A percentile compares a stretch with the other conserved stretches of the same genome.
phyloP scores from a whole-genome alignment of 768 basidiomycete species.

The Lentinula sp. region DNA sequence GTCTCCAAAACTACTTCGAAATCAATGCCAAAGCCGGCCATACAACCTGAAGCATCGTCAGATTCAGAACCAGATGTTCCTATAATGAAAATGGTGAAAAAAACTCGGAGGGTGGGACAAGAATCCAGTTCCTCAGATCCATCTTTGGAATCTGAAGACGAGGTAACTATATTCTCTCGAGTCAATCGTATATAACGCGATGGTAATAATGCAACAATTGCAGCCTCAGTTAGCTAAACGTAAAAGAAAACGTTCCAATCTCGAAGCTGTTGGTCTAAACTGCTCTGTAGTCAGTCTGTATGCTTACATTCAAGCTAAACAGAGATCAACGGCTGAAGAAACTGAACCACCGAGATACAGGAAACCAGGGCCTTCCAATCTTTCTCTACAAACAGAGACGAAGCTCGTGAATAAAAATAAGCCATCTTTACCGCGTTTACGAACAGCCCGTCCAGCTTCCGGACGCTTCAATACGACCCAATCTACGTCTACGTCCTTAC shows the following conservation, averaged over 20 bases:
- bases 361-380: neutral
- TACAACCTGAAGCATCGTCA: too few relatives aligned
- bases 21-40: too few relatives aligned
- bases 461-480: neutral
- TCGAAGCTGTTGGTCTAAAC: neutral
- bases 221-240: neutral
- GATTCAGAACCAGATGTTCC: neutral
- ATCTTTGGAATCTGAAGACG: neutral
- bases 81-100: neutral
- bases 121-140: neutral
- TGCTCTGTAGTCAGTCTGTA: too few relatives aligned
- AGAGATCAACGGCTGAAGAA: neutral
- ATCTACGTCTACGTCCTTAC: neutral
- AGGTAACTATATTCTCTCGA: neutral
- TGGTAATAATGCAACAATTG: neutral
- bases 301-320: too few relatives aligned
- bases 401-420: too few relatives aligned
- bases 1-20: too few relatives aligned
- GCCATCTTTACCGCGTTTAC: neutral
- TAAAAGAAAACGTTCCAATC: neutral
- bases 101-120: neutral
- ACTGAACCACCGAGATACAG: neutral
- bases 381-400: neutral
- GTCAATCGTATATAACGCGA: neutral
- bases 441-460: conserved; percentile 1